Evolutionary conservation across 2,329 filamentous ascomycete genomes (phyloP).

Genomic region (Escovopsis sp.): DNA sequence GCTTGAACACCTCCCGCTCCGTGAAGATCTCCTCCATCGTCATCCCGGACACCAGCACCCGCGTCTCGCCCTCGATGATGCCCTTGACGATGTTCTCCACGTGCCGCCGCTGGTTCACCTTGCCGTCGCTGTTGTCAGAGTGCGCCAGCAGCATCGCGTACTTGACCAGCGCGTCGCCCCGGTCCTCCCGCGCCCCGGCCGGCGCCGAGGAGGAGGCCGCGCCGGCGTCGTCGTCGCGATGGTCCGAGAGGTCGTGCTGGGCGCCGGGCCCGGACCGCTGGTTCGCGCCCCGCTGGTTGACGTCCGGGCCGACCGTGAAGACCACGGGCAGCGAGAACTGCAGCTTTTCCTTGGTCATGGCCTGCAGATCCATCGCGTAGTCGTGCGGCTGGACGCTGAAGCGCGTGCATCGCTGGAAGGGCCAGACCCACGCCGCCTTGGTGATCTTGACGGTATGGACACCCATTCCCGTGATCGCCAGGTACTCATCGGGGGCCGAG

Average conservation of each 20-base stretch:
- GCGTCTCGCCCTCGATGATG: slow-evolving; percentile 78
- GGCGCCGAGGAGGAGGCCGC: too few species aligned
- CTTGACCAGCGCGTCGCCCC: slow-evolving; percentile 55
- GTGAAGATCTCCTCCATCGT: slow-evolving; percentile 88
- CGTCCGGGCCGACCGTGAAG: slow-evolving; percentile 72
- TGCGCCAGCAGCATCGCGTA: slow-evolving; percentile 70
- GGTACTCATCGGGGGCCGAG: slow-evolving; percentile 67
- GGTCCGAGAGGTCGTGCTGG: slow-evolving; percentile 4
- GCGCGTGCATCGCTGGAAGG: slow-evolving; percentile 51
- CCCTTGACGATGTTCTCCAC: slow-evolving; percentile 78
- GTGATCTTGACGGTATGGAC: slow-evolving; percentile 61
- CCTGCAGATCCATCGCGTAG: slow-evolving; percentile 68
- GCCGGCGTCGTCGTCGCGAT: slow-evolving; percentile 4
- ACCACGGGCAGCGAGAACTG: slow-evolving; percentile 71
- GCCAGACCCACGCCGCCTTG: slow-evolving; percentile 61
- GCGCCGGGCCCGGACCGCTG: background rate
- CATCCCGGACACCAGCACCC: slow-evolving; percentile 72
- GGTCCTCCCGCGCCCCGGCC: slow-evolving; percentile 27
- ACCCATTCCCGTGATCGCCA: slow-evolving; percentile 71
- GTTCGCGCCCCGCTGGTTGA: slow-evolving; percentile 43
- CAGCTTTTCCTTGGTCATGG: slow-evolving; percentile 82
- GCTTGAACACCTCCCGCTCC: slow-evolving; percentile 63
- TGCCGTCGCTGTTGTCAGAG: slow-evolving; percentile 28
- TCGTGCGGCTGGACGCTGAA: slow-evolving; percentile 62
- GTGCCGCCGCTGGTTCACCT: slow-evolving; percentile 36